A percentile compares a stretch with the other conserved stretches of the same genome.
Evolutionary conservation across 768 basidiomycete species (phyloP).

Genomic region (Amanita phalloides): DNA sequence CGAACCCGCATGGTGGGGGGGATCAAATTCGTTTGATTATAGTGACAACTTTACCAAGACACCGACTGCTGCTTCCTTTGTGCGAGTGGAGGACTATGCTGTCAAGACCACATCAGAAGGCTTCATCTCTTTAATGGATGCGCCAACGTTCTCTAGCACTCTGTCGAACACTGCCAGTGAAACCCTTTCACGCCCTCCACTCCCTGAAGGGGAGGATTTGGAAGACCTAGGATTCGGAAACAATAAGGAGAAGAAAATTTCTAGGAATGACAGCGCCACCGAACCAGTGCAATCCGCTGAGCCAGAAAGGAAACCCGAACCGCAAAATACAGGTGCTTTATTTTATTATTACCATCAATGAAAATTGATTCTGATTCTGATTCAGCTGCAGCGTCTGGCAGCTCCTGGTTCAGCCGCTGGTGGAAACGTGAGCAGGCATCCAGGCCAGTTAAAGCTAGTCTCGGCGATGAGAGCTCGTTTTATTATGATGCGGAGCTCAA

Average conservation of each 20-base stretch:
- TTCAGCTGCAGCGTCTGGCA: slow-evolving; percentile 19
- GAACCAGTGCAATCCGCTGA: slow-evolving; percentile 8
- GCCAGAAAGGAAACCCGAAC: slow-evolving; percentile 12
- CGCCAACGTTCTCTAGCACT: slow-evolving; percentile 28
- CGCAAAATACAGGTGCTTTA: slow-evolving; percentile 19
- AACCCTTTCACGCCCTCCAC: background rate
- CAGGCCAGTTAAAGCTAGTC: slow-evolving; percentile 80
- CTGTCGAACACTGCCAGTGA: slow-evolving; percentile 11
- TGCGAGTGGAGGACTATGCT: slow-evolving; percentile 35
- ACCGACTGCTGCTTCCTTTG: slow-evolving; percentile 62
- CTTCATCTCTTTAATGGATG: slow-evolving; percentile 80
- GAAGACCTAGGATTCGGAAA: slow-evolving; percentile 94
- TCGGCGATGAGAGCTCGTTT: slow-evolving; percentile 86
- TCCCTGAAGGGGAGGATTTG: slow-evolving; percentile 44
- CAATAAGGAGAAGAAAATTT: slow-evolving; percentile 21
- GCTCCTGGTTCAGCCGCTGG: slow-evolving; percentile 76
- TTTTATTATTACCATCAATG: background rate
- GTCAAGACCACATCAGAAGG: slow-evolving; percentile 37
- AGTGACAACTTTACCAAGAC: slow-evolving; percentile 32
- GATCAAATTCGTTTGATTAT: slow-evolving; percentile 14
- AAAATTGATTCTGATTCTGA: slow-evolving; percentile 10
- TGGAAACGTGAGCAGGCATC: slow-evolving; percentile 62
- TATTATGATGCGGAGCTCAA: slow-evolving; percentile 94
- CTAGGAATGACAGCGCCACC: slow-evolving; percentile 12
- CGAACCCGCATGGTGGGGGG: slow-evolving; percentile 57